Evolutionary conservation across 257 asterid species (phyloP).

Genomic region (Cruciata laevipes): DNA sequence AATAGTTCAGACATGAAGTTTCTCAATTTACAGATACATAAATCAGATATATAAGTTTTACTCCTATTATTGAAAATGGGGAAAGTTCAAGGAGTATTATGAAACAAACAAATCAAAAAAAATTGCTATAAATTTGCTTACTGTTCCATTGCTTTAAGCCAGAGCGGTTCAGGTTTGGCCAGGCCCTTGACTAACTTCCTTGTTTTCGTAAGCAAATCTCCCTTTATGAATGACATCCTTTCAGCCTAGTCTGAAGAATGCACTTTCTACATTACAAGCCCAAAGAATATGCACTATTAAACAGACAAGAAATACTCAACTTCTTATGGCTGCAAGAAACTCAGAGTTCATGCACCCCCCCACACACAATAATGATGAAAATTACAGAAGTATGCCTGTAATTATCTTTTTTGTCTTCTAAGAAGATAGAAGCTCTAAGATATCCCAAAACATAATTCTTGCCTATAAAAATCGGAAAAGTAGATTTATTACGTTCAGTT

Average conservation of each 20-base stretch:
- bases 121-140: constrained; percentile 16
- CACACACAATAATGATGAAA: too few relatives aligned
- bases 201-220: constrained; percentile 66
- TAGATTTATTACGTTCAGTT: too few relatives aligned
- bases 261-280: constrained; percentile 1
- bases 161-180: constrained; percentile 76
- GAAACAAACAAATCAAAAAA: not conserved
- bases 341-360: too few relatives aligned
- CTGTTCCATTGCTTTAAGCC: constrained; percentile 98
- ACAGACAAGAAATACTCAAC: not conserved
- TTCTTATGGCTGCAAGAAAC: not conserved
- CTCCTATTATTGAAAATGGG: not conserved
- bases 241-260: not conserved
- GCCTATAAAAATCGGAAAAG: too few relatives aligned
- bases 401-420: too few relatives aligned
- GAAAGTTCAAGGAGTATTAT: not conserved
- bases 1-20: not conserved
- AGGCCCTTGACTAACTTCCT: constrained; percentile 84
- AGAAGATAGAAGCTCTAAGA: too few relatives aligned
- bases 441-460: too few relatives aligned
- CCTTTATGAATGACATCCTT: constrained; percentile 75
- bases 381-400: too few relatives aligned
- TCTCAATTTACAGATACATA: not conserved
- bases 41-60: not conserved
- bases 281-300: not conserved